These are phyloP conservation scores for Exophiala sideris DNA, from an alignment of 2,329 filamentous ascomycete genomes.

Conservation along the genomic window DNA sequence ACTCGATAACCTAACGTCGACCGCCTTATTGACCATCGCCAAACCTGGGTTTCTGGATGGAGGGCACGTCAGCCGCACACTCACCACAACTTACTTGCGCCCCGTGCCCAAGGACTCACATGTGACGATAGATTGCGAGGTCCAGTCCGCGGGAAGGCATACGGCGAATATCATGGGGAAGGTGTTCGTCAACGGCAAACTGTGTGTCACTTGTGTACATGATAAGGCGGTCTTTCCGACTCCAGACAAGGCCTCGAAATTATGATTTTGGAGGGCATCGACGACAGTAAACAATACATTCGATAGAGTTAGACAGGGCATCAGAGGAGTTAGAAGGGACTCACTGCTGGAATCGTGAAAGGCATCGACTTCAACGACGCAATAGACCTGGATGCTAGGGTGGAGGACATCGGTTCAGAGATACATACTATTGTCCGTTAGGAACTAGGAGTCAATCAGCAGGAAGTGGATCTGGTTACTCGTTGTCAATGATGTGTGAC, in stretches of 20 bases:
- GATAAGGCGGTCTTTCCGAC: slow-evolving; percentile 33
- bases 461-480: no score
- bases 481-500: no score
- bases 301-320: no score
- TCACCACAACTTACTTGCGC: slow-evolving; percentile 24
- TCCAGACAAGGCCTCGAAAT: slow-evolving; percentile 1
- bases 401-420: no score
- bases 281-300: no score
- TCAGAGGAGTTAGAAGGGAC: no score
- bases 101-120: slow-evolving; percentile 18
- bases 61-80: slow-evolving; percentile 34
- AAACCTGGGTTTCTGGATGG: slow-evolving; percentile 59
- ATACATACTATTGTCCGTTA: no score
- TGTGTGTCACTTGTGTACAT: slow-evolving; percentile 33
- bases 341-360: no score
- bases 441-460: no score
- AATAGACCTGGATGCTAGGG: no score
- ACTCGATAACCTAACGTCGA: slow-evolving; percentile 64
- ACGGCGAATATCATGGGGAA: slow-evolving; percentile 22
- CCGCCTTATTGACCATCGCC: slow-evolving; percentile 56
- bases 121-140: slow-evolving; percentile 18
- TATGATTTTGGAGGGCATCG: not conserved
- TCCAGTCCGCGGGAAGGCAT: slow-evolving; percentile 18
- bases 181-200: slow-evolving; percentile 23
- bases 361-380: no score